Base-by-base conservation (phyloP, 306 rosid species). In the Erythrophleum fordii region DNA sequence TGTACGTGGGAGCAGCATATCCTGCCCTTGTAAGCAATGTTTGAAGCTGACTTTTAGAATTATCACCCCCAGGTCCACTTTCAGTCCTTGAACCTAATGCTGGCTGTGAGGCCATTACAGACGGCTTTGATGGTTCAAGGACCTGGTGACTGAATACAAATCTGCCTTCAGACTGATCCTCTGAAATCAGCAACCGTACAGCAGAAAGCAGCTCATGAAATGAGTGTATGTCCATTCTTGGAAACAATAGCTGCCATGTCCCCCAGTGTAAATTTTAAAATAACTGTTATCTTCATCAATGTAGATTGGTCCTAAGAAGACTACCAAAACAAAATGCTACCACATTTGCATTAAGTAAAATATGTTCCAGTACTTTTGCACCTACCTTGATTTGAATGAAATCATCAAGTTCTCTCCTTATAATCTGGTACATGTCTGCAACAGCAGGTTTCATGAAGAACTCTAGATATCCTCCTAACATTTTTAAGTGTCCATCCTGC, bases 11-110 rank as follows among this genome's bases (percentile, higher is more conserved):
- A 34, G 98, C 89, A 70, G 82, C 83, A 83, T 88, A 84, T 81
- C 99, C 97, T 46, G 97, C 97, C 83, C 98, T 91, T 17, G 97
- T 89, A 73, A 96, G 89, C 82, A 96, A 80, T 48, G 97, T 93
- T 82, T 93, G 98, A 77, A 96, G 99, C 87, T 88, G 98, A 85
- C 98, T 93, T 87, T 96, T 93, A 12, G 99, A 87, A 84, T 96
- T 96, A 79, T 93, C 98, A 52, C 98, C 99, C 81, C 98, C 99
- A 26, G 99, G 99, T 73, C 99, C 98, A 78, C 97, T 93, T 83
- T 88, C 98, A n/a, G 86, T 87, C 85, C 97, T 92, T 77, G 99
- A 90, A 88, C 81, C 85, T 81, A 84, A 46, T 68, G 84, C 49
- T 55, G 90, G 88, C 48, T 86, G 88, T 69, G 89, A 70, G 68